Percentiles rank a stretch among this genome's conserved stretches.
Conservation (phyloP, 306 rosid genomes). For the Begonia peltatifolia region DNA sequence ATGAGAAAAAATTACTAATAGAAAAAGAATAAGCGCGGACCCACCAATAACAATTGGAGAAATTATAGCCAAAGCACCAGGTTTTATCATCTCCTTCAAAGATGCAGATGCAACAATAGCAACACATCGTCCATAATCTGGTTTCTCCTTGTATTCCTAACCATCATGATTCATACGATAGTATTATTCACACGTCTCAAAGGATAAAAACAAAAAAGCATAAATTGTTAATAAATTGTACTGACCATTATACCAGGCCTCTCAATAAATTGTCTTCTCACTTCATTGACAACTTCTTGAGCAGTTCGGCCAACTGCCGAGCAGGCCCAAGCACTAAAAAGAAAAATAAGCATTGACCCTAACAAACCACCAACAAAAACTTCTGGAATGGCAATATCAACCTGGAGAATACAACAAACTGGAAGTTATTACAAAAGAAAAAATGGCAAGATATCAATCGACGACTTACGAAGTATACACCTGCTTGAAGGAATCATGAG, state of each 20-base stretch:
- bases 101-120: constrained; percentile 98
- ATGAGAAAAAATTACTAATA: too few species aligned
- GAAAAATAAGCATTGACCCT: constrained; percentile 95
- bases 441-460: constrained; percentile 9
- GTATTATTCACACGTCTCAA: too few species aligned
- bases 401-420: constrained; percentile 66
- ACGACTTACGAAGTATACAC: constrained; percentile 20
- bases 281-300: constrained; percentile 97
- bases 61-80: constrained; percentile 92
- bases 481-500: constrained; percentile 77
- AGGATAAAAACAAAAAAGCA: not conserved
- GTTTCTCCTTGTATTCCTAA: constrained; percentile 90
- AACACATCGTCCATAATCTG: constrained; percentile 94
- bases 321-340: constrained; percentile 97
- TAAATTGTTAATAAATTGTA: not conserved
- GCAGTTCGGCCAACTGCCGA: constrained; percentile 98
- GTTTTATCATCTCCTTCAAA: constrained; percentile 90
- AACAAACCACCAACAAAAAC: constrained; percentile 82
- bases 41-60: constrained; percentile 80
- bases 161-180: not conserved
- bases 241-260: constrained; percentile 99
- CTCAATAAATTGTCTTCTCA: constrained; percentile 93
- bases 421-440: constrained; percentile 15
- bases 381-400: constrained; percentile 98
- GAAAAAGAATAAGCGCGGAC: constrained; percentile 10